Conservation (phyloP, 176 grass and related monocot genomes). For the Avena insularis region DNA sequence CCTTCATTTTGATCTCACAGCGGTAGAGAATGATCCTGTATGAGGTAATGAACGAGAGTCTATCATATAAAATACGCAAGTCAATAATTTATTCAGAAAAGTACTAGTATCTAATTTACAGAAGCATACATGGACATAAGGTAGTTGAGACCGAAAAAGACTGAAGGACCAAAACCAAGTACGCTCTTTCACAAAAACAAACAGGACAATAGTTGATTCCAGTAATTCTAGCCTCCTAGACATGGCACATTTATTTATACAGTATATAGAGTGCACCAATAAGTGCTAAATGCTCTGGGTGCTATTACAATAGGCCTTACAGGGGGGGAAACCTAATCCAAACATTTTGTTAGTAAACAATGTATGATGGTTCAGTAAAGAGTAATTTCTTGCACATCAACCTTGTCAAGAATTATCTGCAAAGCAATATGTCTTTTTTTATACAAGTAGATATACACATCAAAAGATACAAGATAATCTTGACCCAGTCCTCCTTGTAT, state of each 20-base stretch:
- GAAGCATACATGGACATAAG: not conserved
- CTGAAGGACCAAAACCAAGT: slow-evolving; percentile 4
- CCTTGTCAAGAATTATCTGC: not conserved
- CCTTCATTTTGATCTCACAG: slow-evolving; percentile 48
- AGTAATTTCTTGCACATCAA: slow-evolving; percentile 16
- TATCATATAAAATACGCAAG: slow-evolving; percentile 30
- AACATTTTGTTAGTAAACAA: slow-evolving; percentile 19
- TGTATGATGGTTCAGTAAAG: not conserved
- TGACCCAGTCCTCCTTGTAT: not conserved
- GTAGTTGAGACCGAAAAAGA: not conserved
- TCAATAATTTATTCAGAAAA: not conserved
- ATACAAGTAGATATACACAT: not conserved
- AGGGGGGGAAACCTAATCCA: not conserved
- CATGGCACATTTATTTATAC: not conserved
- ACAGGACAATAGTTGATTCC: slow-evolving; percentile 6
- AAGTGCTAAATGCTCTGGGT: not conserved
- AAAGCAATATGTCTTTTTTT: not conserved
- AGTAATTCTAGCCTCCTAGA: not conserved
- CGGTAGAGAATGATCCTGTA: slow-evolving; percentile 54
- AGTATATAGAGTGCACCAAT: not conserved
- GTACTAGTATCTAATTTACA: not conserved
- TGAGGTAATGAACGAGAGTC: slow-evolving; percentile 50
- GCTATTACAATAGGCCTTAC: not conserved
- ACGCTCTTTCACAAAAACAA: slow-evolving; percentile 7
- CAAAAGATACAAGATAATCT: not conserved